A percentile compares a stretch with the other conserved stretches of the same genome.
These are phyloP conservation scores for Talaromyces verruculosus DNA, from an alignment of 2,329 filamentous ascomycete species.

Conservation along the genomic window DNA sequence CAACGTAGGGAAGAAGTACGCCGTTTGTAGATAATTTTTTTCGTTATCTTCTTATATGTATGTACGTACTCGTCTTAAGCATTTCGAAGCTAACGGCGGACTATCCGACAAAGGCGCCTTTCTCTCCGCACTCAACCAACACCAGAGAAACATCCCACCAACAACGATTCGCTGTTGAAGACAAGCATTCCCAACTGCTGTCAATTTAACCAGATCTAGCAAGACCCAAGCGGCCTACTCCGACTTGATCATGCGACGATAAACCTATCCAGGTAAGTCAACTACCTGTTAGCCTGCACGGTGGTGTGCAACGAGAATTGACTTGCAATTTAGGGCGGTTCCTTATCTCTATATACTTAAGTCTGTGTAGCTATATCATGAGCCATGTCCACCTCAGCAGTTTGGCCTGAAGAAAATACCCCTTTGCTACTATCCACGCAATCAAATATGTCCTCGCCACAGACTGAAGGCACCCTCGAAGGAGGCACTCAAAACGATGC, in stretches of 20 bases:
- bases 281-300: no score
- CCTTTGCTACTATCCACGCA: not conserved
- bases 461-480: not conserved
- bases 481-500: conserved; percentile 6
- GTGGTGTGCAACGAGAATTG: no score
- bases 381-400: not conserved
- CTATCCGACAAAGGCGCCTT: not conserved
- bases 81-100: not conserved
- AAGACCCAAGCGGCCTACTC: not conserved
- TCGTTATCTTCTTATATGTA: not conserved
- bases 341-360: conserved; percentile 20
- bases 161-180: not conserved
- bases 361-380: not conserved
- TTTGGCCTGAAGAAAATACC: not conserved
- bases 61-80: not conserved
- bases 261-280: not conserved
- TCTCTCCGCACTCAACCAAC: not conserved
- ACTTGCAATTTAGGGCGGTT: not conserved
- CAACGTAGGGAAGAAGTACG: not conserved
- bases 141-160: not conserved
- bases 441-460: not conserved
- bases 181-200: not conserved
- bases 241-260: not conserved
- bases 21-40: not conserved
- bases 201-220: not conserved